Conservation (phyloP, 176 grass and related monocot genomes). For the Rhynchospora pubera region DNA sequence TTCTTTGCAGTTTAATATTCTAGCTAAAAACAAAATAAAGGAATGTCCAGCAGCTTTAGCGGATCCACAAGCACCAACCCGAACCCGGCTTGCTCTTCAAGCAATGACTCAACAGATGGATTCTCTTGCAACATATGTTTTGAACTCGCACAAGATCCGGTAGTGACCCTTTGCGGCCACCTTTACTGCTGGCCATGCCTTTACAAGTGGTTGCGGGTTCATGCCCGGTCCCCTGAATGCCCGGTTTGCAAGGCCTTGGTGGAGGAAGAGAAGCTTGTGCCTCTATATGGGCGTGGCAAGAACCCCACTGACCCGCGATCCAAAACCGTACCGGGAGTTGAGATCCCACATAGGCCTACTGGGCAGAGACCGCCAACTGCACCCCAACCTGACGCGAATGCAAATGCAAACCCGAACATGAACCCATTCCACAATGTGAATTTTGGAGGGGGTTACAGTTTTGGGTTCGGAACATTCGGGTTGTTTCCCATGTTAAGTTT, state of each 20-base stretch:
- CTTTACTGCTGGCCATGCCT: conserved; percentile 95
- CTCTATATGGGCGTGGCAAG: conserved; percentile 82
- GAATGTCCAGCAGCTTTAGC: conserved; percentile 1
- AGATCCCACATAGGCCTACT: conserved; percentile 72
- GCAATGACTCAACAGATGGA: conserved; percentile 39
- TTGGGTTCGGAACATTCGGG: conserved; percentile 56
- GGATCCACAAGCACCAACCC: background rate
- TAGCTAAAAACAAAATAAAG: background rate
- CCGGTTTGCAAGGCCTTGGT: conserved; percentile 90
- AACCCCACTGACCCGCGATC: conserved; percentile 74
- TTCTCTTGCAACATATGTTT: conserved; percentile 98
- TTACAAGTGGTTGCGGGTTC: conserved; percentile 72
- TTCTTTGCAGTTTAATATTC: background rate
- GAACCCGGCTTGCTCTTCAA: background rate
- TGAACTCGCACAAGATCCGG: conserved; percentile 77
- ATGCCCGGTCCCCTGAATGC: conserved; percentile 71
- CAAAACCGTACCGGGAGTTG: conserved; percentile 48
- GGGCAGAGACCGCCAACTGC: conserved; percentile 75
- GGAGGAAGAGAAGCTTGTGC: conserved; percentile 88
- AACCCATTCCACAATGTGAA: conserved; percentile 60
- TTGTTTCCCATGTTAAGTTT: conserved; percentile 89
- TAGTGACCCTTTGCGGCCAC: conserved; percentile 87
- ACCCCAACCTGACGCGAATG: conserved; percentile 43
- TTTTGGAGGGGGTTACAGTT: conserved; percentile 65
- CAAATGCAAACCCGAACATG: conserved; percentile 24